Evolutionary conservation across 768 basidiomycete genomes (phyloP), one percentile per base, ranked within the genome.

Genomic region (Collybia sp.): DNA sequence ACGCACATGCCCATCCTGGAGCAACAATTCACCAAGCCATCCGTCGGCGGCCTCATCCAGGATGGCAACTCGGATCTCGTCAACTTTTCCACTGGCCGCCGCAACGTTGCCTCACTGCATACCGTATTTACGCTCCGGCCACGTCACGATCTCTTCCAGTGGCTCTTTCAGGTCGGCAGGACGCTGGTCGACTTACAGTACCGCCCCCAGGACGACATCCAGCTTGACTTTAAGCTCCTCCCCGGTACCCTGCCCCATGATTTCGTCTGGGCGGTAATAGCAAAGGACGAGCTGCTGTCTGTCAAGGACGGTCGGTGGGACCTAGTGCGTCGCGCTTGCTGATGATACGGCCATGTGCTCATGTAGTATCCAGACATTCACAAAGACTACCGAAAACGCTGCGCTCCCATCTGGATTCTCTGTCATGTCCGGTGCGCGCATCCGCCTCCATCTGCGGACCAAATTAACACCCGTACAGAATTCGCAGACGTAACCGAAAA

Each of bases 21-120:
- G 38, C 64, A 75, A 31, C 91, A 95, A 63, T 96, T 96, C 69
- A 82, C 88, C 10, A 75, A 69, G 39, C 85, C 90, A 1, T 55
- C 62, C 17, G 69, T 74, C 8, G 71, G 69, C 31, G 79, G 78
- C 9, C 65, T 86, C 41, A 73, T 74, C 30, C 46, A 71, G 34
- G 91, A 93, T 55, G 90, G 89, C 15, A 72, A 83, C 55, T 74
- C 82, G 2, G 89, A 92, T 67, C 87, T 82, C 59, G 88, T 91
- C 70, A 75, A 76, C 59, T 96, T 88, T 67, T 90, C 90, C 35
- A 93, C 92, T 2, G 93, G 93, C 44, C 72, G 93, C 49, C 85
- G 87, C 48, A 82, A 80, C 53, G 60, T 93, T 45, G 68, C 77
- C 19, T 87, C 85, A 25, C 72, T 93, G 44, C 93, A 95, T 71